A percentile compares a stretch with the other conserved stretches of the same genome.
These are phyloP conservation scores for Cornus florida DNA, from an alignment of 148 eudicot genomes.

Conservation along the genomic window DNA sequence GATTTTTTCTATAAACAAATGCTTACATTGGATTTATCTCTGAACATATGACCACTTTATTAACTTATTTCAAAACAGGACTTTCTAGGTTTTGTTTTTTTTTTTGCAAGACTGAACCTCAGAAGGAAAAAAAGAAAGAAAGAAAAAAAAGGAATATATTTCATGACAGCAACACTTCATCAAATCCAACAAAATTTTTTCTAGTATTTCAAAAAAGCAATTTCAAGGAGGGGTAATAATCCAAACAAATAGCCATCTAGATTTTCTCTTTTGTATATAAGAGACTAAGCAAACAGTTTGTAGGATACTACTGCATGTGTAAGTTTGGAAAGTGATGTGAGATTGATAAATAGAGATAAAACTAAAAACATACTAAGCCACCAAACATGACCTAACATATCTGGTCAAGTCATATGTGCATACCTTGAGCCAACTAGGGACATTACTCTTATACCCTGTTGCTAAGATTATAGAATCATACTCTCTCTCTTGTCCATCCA, in stretches of 20 bases:
- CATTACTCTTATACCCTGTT: slow-evolving; percentile 87
- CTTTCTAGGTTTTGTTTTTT: neutral
- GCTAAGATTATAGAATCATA: slow-evolving; percentile 84
- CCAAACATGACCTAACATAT: neutral
- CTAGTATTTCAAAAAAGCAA: neutral
- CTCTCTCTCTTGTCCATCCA: slow-evolving; percentile 70
- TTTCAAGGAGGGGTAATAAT: slow-evolving; percentile 29
- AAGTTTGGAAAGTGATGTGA: slow-evolving; percentile 63
- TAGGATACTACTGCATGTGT: slow-evolving; percentile 38
- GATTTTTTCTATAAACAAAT: too few species aligned
- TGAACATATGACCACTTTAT: neutral
- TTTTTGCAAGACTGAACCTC: neutral
- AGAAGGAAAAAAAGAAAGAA: neutral
- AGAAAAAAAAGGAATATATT: neutral
- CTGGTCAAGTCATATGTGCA: neutral
- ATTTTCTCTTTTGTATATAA: slow-evolving; percentile 40
- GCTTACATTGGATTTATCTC: neutral
- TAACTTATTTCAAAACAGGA: slow-evolving; percentile 14
- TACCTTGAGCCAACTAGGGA: slow-evolving; percentile 80
- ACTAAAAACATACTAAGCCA: too few species aligned
- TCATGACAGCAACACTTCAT: slow-evolving; percentile 60
- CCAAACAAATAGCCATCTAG: slow-evolving; percentile 48
- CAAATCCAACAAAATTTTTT: slow-evolving; percentile 13
- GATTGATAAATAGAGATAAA: slow-evolving; percentile 41
- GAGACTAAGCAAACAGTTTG: slow-evolving; percentile 48